Conservation (phyloP, 371 early-diverging fungal species). For the Blyttiomyces sp. region DNA sequence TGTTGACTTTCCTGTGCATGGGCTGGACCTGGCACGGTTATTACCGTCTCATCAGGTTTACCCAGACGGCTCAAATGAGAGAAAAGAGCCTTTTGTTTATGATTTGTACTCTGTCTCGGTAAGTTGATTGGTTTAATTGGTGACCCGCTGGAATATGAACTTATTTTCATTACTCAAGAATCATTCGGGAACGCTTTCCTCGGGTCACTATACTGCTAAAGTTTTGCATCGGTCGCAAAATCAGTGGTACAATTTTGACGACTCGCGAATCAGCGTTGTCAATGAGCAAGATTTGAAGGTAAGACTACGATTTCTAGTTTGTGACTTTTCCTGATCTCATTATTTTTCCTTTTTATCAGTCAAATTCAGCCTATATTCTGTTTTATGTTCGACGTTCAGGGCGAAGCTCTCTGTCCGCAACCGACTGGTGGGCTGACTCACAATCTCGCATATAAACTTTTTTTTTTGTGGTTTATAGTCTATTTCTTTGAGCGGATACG, state of each 20-base stretch:
- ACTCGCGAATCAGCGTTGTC: slow-evolving; percentile 73
- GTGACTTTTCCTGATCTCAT: background rate
- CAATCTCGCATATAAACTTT: background rate
- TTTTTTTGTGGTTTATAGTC: background rate
- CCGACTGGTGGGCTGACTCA: slow-evolving; percentile 28
- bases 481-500: no score
- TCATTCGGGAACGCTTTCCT: slow-evolving; percentile 87
- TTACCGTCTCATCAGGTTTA: no score
- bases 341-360: slow-evolving; percentile 23
- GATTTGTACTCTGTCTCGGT: slow-evolving; percentile 88
- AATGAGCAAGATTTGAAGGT: slow-evolving; percentile 36
- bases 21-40: slow-evolving; percentile 42
- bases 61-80: no score
- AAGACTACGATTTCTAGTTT: no score
- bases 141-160: background rate
- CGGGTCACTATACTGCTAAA: slow-evolving; percentile 94
- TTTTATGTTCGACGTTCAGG: slow-evolving; percentile 32
- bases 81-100: slow-evolving; percentile 46
- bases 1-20: slow-evolving; percentile 76
- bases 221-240: slow-evolving; percentile 73
- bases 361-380: slow-evolving; percentile 43
- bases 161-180: slow-evolving; percentile 46
- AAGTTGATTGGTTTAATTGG: slow-evolving; percentile 8
- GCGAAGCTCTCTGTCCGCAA: slow-evolving; percentile 3
- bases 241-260: slow-evolving; percentile 93